phyloP scores from a whole-genome alignment of 805 yeast genomes.

The Metahyphopichia silvanorum region DNA sequence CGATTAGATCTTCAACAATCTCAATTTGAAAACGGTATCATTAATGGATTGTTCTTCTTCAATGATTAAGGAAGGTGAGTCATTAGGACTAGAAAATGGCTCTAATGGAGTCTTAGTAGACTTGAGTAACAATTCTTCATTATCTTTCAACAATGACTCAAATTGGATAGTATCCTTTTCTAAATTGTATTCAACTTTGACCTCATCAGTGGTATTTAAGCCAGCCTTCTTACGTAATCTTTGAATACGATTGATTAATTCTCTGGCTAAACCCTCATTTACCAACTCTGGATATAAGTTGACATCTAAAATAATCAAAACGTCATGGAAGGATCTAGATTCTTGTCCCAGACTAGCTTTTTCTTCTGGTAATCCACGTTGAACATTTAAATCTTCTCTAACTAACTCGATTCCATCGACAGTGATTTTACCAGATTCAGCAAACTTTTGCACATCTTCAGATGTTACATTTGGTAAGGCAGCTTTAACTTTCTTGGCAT shows the following conservation, averaged over 20 bases:
- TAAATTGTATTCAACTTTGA: constrained; percentile 75
- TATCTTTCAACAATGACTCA: constrained; percentile 54
- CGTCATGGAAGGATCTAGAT: constrained; percentile 84
- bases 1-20: constrained; percentile 63
- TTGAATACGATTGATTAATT: constrained; percentile 94
- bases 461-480: constrained; percentile 84
- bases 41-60: constrained; percentile 82
- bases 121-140: constrained; percentile 69
- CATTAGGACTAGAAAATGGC: constrained; percentile 41
- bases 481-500: constrained; percentile 89
- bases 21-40: constrained; percentile 73
- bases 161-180: constrained; percentile 64
- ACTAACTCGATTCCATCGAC: constrained; percentile 90
- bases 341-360: constrained; percentile 71
- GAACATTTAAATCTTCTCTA: constrained; percentile 84
- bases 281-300: constrained; percentile 83
- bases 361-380: constrained; percentile 79
- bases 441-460: constrained; percentile 73
- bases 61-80: constrained; percentile 52
- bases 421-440: constrained; percentile 66
- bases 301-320: constrained; percentile 84
- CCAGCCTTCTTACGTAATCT: constrained; percentile 96
- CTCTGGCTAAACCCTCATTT: constrained; percentile 95
- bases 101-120: constrained; percentile 67
- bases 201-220: constrained; percentile 92